Percentiles rank a stretch among this genome's conserved stretches.
phyloP scores from a whole-genome alignment of 140 eudicot genomes.

The Oenanthe javanica region DNA sequence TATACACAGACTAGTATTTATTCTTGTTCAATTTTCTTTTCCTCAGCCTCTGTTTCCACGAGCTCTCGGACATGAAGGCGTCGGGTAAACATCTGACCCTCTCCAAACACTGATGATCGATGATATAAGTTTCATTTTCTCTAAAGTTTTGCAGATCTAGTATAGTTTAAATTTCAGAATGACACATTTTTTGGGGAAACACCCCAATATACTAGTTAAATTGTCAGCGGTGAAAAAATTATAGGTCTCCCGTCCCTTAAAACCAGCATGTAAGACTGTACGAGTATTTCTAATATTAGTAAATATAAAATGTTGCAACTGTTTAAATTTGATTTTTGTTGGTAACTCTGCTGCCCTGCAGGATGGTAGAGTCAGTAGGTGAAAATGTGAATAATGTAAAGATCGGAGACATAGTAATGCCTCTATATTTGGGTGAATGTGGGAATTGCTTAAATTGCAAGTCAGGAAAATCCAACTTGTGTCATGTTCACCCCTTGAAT shows the following conservation, averaged over 20 bases:
- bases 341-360: slow-evolving; percentile 11
- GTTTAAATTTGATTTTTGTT: neutral
- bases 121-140: no score
- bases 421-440: slow-evolving; percentile 54
- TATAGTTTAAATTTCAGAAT: no score
- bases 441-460: slow-evolving; percentile 45
- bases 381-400: slow-evolving; percentile 30
- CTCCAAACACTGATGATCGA: neutral
- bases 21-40: neutral
- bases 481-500: slow-evolving; percentile 26
- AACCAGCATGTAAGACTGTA: no score
- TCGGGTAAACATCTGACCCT: slow-evolving; percentile 30
- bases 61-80: slow-evolving; percentile 62
- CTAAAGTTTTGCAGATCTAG: no score
- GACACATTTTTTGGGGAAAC: no score
- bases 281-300: no score
- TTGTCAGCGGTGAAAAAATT: no score
- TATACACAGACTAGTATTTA: neutral
- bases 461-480: slow-evolving; percentile 41
- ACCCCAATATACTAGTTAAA: no score
- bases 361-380: slow-evolving; percentile 53
- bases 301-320: no score
- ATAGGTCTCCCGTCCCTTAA: no score
- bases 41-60: slow-evolving; percentile 54
- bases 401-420: slow-evolving; percentile 45